A percentile compares a stretch with the other conserved stretches of the same genome.
Conservation (phyloP, 2,329 filamentous ascomycete species). For the Penicillium nordicum region DNA sequence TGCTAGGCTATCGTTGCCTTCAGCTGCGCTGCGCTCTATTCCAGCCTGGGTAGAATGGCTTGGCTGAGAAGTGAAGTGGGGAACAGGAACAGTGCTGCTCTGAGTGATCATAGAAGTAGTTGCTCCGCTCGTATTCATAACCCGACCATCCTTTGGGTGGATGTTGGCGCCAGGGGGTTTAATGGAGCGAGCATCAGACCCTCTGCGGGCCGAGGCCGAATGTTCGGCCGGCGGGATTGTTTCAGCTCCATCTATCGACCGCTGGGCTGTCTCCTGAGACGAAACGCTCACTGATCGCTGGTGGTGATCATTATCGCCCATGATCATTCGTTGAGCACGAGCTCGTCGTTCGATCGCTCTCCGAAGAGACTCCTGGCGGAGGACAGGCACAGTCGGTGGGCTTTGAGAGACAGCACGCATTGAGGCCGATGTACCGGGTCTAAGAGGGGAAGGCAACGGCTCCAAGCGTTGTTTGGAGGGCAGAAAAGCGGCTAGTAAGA, state of each 20-base stretch:
- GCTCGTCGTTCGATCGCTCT: slow-evolving; percentile 53
- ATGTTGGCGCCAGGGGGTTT: slow-evolving; percentile 45
- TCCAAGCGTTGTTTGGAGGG: slow-evolving; percentile 47
- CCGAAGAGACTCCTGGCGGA: slow-evolving; percentile 53
- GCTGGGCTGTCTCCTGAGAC: slow-evolving; percentile 42
- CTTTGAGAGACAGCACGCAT: slow-evolving; percentile 52
- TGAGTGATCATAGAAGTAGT: slow-evolving; percentile 53
- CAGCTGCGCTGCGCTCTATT: slow-evolving; percentile 22
- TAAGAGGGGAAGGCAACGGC: slow-evolving; percentile 36
- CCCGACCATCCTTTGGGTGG: slow-evolving; percentile 43
- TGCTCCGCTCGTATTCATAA: slow-evolving; percentile 48
- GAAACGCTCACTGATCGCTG: slow-evolving; percentile 45
- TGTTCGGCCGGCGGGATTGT: slow-evolving; percentile 19
- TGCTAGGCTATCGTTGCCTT: slow-evolving; percentile 46
- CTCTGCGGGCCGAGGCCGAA: slow-evolving; percentile 31
- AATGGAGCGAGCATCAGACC: slow-evolving; percentile 45
- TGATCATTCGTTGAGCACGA: slow-evolving; percentile 44
- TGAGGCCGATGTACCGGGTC: slow-evolving; percentile 45
- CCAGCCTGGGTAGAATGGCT: slow-evolving; percentile 28
- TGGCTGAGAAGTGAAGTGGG: slow-evolving; percentile 51
- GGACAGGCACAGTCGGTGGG: slow-evolving; percentile 49
- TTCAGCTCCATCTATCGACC: slow-evolving; percentile 35
- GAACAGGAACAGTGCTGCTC: slow-evolving; percentile 49
- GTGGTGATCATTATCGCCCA: slow-evolving; percentile 33
- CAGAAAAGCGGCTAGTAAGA: slow-evolving; percentile 57